A percentile compares a stretch with the other conserved stretches of the same genome.
Evolutionary conservation across 164 flowering plant genomes (phyloP).

Genomic region (Saururus chinensis): DNA sequence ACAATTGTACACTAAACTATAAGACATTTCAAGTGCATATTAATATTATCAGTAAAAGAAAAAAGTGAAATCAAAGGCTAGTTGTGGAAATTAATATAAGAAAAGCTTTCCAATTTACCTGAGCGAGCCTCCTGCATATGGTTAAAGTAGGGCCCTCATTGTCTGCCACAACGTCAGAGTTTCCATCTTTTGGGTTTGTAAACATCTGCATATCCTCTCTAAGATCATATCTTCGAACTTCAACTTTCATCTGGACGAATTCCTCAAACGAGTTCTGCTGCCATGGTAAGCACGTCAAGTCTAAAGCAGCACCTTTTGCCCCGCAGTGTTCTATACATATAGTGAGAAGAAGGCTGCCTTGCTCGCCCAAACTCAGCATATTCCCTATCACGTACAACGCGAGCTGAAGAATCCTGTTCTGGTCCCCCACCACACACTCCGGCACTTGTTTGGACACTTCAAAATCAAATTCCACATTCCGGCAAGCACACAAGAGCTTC

Average conservation of each 20-base stretch:
- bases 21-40: no score
- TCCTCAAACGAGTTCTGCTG: conserved; percentile 7
- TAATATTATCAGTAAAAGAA: background rate
- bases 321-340: conserved; percentile 16
- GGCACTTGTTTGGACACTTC: conserved; percentile 34
- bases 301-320: conserved; percentile 8
- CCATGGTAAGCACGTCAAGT: conserved; percentile 3
- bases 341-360: conserved; percentile 21
- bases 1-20: no score
- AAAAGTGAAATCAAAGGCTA: background rate
- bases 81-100: no score
- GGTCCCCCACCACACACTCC: conserved; percentile 54
- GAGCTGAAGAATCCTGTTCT: conserved; percentile 44
- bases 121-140: conserved; percentile 40
- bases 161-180: background rate
- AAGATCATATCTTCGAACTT: conserved; percentile 9
- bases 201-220: conserved; percentile 9
- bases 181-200: conserved; percentile 1
- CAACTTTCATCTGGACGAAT: conserved; percentile 19
- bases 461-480: conserved; percentile 26
- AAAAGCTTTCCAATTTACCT: conserved; percentile 16
- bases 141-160: conserved; percentile 25
- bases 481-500: conserved; percentile 36
- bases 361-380: conserved; percentile 15
- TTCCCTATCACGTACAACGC: conserved; percentile 56